These are phyloP conservation scores for Volvariella volvacea DNA, from an alignment of 1,284 basidiomycete species.

Conservation along the genomic window DNA sequence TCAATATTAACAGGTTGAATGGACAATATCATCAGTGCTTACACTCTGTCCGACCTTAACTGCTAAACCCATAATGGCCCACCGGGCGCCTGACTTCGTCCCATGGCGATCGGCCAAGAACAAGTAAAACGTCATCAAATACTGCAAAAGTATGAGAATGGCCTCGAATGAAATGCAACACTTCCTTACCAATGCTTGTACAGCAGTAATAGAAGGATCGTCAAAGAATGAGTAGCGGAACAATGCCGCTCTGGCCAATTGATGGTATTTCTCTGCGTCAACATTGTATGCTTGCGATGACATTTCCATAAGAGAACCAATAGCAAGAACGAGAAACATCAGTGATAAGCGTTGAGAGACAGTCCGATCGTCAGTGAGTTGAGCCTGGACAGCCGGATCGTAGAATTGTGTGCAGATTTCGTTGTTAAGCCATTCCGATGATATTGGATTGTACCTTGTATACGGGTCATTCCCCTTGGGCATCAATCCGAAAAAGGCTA, in stretches of 20 bases:
- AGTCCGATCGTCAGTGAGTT: constrained; percentile 41
- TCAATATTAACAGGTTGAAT: constrained; percentile 11
- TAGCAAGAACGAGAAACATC: constrained; percentile 70
- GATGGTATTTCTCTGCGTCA: constrained; percentile 75
- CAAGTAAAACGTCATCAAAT: constrained; percentile 71
- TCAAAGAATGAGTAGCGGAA: constrained; percentile 69
- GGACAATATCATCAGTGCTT: constrained; percentile 26
- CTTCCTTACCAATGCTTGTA: constrained; percentile 58
- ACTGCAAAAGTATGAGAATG: constrained; percentile 33
- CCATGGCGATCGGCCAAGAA: constrained; percentile 72
- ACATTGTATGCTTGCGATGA: constrained; percentile 58
- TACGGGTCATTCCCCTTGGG: constrained; percentile 3
- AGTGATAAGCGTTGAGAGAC: constrained; percentile 62
- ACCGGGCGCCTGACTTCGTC: constrained; percentile 62
- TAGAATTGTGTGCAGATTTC: constrained; percentile 63
- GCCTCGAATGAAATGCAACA: constrained; percentile 8
- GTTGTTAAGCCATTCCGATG: constrained; percentile 55
- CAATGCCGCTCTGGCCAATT: constrained; percentile 63
- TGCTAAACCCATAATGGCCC: constrained; percentile 73
- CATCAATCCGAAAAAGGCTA: constrained; percentile 4
- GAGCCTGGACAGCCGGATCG: constrained; percentile 31
- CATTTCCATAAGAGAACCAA: constrained; percentile 67
- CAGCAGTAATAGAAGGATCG: constrained; percentile 64
- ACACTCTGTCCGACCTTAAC: constrained; percentile 75
- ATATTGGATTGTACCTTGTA: constrained; percentile 70